A percentile compares a stretch with the other conserved stretches of the same genome.
Conservation (phyloP, 2,329 filamentous ascomycete genomes). For the Albophoma yamanashiensis region DNA sequence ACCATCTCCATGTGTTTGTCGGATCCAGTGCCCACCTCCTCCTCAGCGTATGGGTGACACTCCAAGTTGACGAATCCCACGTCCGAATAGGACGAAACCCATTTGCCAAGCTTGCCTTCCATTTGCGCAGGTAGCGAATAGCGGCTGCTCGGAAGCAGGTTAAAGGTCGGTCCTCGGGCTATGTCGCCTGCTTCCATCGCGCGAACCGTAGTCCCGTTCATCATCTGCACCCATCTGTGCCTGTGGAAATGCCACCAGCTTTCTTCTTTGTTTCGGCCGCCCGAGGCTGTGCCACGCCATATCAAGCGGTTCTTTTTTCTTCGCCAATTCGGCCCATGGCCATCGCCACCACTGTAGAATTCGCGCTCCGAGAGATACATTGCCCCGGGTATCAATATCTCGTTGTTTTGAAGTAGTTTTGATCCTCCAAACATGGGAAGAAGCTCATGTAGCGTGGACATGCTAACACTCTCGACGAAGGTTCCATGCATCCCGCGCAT, state of each 20-base stretch:
- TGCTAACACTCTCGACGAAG: slow-evolving; percentile 41
- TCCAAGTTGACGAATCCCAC: slow-evolving; percentile 31
- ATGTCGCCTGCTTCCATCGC: slow-evolving; percentile 28
- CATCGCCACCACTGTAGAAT: slow-evolving; percentile 45
- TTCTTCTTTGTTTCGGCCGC: slow-evolving; percentile 37
- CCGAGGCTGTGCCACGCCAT: slow-evolving; percentile 57
- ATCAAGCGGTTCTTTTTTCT: slow-evolving; percentile 43
- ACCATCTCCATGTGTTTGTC: background rate
- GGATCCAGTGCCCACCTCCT: slow-evolving; percentile 2
- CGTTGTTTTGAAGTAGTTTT: slow-evolving; percentile 52
- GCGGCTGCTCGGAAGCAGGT: slow-evolving; percentile 28
- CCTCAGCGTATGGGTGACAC: slow-evolving; percentile 21
- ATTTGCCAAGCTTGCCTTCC: slow-evolving; percentile 24
- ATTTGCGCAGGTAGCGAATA: slow-evolving; percentile 31
- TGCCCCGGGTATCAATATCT: slow-evolving; percentile 53
- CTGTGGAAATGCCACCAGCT: slow-evolving; percentile 62
- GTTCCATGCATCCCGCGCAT: slow-evolving; percentile 42
- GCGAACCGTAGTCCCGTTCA: slow-evolving; percentile 50
- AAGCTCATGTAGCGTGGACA: slow-evolving; percentile 41
- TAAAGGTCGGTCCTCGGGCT: slow-evolving; percentile 34
- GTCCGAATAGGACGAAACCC: slow-evolving; percentile 28
- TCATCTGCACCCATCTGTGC: slow-evolving; percentile 57
- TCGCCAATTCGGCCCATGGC: slow-evolving; percentile 45
- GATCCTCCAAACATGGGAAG: slow-evolving; percentile 52
- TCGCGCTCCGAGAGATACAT: slow-evolving; percentile 51